A percentile compares a stretch with the other conserved stretches of the same genome.
These are phyloP conservation scores for Solanum tacnaense DNA, from an alignment of 257 asterid species.

Conservation along the genomic window DNA sequence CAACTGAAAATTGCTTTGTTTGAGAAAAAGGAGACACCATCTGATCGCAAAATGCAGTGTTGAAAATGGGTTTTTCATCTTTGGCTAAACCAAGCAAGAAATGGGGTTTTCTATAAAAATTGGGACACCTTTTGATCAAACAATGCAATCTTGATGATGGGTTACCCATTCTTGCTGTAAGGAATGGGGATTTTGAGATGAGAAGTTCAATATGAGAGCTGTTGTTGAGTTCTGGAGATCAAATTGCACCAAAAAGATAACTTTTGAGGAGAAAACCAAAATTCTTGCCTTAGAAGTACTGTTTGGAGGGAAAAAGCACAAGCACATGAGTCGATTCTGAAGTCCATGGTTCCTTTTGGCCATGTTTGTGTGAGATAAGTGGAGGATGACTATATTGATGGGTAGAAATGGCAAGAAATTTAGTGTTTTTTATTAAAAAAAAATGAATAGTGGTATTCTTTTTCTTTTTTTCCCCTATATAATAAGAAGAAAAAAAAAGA, in stretches of 20 bases:
- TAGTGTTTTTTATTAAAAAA: neutral
- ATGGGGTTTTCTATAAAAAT: slow-evolving; percentile 14
- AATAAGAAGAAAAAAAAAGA: no score
- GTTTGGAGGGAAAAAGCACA: neutral
- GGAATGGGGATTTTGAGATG: slow-evolving; percentile 24
- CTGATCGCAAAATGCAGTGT: neutral
- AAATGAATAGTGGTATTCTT: neutral
- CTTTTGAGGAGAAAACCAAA: neutral
- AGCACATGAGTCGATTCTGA: neutral
- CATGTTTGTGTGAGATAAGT: neutral
- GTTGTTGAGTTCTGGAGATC: neutral
- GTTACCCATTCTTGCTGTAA: slow-evolving; percentile 9
- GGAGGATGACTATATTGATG: neutral
- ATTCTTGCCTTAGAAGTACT: neutral
- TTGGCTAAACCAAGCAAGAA: slow-evolving; percentile 18
- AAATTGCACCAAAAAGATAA: neutral
- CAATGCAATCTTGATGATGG: neutral
- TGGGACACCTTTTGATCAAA: neutral
- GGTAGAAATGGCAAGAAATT: neutral
- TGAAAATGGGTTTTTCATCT: neutral
- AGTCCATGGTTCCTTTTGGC: neutral
- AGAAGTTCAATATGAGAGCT: neutral
- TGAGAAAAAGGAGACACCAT: slow-evolving; percentile 10
- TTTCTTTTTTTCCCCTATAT: rapidly evolving
- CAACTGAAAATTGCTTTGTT: slow-evolving; percentile 29